A percentile compares a stretch with the other conserved stretches of the same genome.
phyloP scores from a whole-genome alignment of 2,329 filamentous ascomycete genomes.

The Cercospora sojina region DNA sequence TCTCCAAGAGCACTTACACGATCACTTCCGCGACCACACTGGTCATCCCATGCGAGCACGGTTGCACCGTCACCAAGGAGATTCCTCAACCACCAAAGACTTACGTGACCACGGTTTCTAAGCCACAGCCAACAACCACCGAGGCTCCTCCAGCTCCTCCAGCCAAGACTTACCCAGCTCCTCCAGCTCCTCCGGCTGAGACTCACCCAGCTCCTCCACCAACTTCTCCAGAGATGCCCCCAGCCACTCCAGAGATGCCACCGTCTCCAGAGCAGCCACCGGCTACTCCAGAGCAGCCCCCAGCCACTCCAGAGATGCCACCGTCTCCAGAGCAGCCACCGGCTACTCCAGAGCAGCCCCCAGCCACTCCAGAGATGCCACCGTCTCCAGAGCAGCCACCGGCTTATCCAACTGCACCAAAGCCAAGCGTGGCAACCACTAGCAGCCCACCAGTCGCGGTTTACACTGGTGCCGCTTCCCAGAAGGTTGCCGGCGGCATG shows the following conservation, averaged over 20 bases:
- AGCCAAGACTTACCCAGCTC: background rate
- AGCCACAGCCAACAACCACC: background rate
- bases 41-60: constrained; percentile 10
- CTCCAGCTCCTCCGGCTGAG: background rate
- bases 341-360: too few relatives aligned
- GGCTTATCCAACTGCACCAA: background rate
- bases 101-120: background rate
- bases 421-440: background rate
- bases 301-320: background rate
- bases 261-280: background rate
- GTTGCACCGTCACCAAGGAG: constrained; percentile 15
- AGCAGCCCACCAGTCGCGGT: background rate
- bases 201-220: background rate
- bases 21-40: constrained; percentile 48
- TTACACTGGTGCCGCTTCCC: background rate
- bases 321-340: background rate
- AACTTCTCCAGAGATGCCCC: too few relatives aligned
- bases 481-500: background rate
- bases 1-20: constrained; percentile 66
- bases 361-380: background rate
- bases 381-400: background rate
- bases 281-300: too few relatives aligned
- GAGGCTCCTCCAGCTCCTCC: background rate
- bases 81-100: background rate
- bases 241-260: background rate